phyloP scores from a whole-genome alignment of 129 eudicot species.

The Chrysanthemum lavandulifolium region DNA sequence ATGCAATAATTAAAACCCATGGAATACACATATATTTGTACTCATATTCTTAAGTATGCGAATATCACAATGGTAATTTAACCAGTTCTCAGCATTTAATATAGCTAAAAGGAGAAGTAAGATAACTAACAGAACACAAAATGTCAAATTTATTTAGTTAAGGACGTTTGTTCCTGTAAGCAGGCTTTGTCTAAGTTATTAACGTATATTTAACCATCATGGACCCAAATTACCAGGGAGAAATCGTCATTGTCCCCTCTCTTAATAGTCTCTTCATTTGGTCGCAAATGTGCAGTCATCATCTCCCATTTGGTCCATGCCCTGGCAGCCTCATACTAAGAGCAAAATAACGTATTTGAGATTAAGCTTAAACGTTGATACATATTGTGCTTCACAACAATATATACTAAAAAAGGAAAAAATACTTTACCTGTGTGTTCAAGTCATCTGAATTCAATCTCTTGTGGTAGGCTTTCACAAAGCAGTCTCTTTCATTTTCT shows the following conservation, averaged over 20 bases:
- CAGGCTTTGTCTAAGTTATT: neutral
- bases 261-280: slow-evolving; percentile 74
- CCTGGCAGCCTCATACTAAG: slow-evolving; percentile 87
- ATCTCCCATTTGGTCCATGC: slow-evolving; percentile 99
- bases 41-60: no score
- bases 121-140: no score
- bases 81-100: no score
- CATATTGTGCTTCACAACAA: neutral
- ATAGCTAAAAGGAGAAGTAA: no score
- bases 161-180: no score
- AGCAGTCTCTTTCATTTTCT: slow-evolving; percentile 81
- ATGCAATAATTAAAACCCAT: neutral
- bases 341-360: slow-evolving; percentile 4
- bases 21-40: neutral
- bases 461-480: slow-evolving; percentile 85
- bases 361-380: neutral
- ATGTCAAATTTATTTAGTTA: no score
- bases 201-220: neutral
- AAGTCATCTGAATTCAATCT: slow-evolving; percentile 78
- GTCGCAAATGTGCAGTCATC: slow-evolving; percentile 96
- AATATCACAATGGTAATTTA: no score
- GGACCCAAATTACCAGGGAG: slow-evolving; percentile 64
- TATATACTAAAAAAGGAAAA: neutral
- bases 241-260: slow-evolving; percentile 81
- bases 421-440: slow-evolving; percentile 66